Base-by-base conservation (phyloP, 768 basidiomycete species). In the Clavaria fumosa region DNA sequence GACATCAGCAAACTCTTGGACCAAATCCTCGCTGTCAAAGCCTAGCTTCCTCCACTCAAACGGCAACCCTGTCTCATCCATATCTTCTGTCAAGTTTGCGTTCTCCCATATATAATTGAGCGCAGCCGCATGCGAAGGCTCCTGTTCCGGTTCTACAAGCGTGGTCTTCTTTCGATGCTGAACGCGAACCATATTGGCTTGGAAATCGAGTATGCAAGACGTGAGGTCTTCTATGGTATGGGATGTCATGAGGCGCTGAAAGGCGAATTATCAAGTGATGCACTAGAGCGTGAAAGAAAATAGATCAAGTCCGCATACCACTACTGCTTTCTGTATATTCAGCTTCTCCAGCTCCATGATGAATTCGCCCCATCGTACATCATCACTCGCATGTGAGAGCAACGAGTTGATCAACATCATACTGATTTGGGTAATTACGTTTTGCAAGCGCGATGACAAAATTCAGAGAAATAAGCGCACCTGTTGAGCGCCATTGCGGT, bases 381-480 rank as follows among this genome's bases (percentile, higher is more conserved):
- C 83, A n/a, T n/a, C n/a, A 33, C 66, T 78, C n/a, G 75, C 82
- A 48, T 86, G 78, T 5, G 78, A 68, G 40, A 91, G 53, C 7
- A 91, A 62, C 5, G 85, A 83, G 50, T 90, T 89, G 48, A 93
- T 82, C 47, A 93, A 61, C 75, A 82, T 85, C 73, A 93, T 76
- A 44, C 85, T 86, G 46, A 31, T 19, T 18, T 4, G 17, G 5
- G 1, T 23, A 39, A 37, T 42, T 26, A 45, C 28, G 37, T 6
- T 41, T n/a, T 17, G n/a, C n/a, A 18, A 21, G 35, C 23, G 27
- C 7, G 5, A 41, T 14, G 18, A 21, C 37, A 4, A 28, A 15
- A 7, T 34, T 17, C 5, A 26, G 31, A 34, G 21, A 21, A 11
- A 23, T n/a, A 17, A 9, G 45, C 54, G 31, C 34, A 76, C 85